A percentile compares a stretch with the other conserved stretches of the same genome.
Conservation (phyloP, 371 early-diverging fungal species). For the Apophysomyces sp. region DNA sequence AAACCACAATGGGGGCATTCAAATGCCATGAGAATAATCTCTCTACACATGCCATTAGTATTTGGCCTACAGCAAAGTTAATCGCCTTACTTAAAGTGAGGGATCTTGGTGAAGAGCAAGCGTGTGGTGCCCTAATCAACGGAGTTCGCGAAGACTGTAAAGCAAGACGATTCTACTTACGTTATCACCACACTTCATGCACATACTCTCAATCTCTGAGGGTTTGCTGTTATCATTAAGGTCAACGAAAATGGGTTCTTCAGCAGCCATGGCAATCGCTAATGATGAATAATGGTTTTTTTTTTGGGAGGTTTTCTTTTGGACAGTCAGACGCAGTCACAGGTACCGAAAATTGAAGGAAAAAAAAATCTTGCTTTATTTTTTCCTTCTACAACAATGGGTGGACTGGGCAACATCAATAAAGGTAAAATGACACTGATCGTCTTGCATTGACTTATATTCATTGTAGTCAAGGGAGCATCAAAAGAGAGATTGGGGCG, state of each 20-base stretch:
- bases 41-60: constrained; percentile 41
- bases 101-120: constrained; percentile 87
- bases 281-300: neutral
- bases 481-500: neutral
- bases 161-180: constrained; percentile 38
- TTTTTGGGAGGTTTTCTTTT: constrained; percentile 11
- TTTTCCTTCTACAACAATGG: neutral
- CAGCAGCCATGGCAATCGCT: neutral
- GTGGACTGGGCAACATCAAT: neutral
- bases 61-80: neutral
- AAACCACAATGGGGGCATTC: constrained; percentile 92
- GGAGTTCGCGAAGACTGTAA: neutral
- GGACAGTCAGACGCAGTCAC: too few relatives aligned
- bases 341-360: neutral
- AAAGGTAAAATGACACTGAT: neutral
- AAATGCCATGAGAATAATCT: constrained; percentile 91
- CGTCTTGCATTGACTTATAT: neutral
- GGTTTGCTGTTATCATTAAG: constrained; percentile 60
- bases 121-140: constrained; percentile 74
- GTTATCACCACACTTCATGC: constrained; percentile 89
- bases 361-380: neutral
- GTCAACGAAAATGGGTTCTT: constrained; percentile 69
- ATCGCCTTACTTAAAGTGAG: constrained; percentile 75
- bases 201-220: constrained; percentile 87
- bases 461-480: constrained; percentile 4